Evolutionary conservation across 2,329 filamentous ascomycete species (phyloP).

Genomic region (Phialophora tarda): DNA sequence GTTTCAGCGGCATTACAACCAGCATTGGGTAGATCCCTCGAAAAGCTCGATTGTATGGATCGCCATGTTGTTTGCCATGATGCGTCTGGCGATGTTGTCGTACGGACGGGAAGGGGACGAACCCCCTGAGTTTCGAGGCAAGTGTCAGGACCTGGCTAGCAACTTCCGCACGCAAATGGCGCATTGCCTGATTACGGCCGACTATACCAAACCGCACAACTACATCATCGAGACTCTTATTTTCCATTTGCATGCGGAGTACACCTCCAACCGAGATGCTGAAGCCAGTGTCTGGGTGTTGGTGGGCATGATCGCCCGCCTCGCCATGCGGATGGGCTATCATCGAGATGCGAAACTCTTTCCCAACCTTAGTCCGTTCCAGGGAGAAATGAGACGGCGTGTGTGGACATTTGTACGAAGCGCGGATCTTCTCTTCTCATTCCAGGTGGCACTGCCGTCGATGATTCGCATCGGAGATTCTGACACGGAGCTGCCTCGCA

Average conservation of each 20-base stretch:
- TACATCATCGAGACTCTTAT: constrained; percentile 67
- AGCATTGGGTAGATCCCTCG: constrained; percentile 64
- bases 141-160: constrained; percentile 55
- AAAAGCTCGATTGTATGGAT: constrained; percentile 66
- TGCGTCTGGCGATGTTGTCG: constrained; percentile 68
- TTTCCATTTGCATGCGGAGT: constrained; percentile 67
- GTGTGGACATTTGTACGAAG: constrained; percentile 60
- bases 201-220: constrained; percentile 66
- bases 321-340: constrained; percentile 71
- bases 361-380: constrained; percentile 63
- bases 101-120: constrained; percentile 67
- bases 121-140: constrained; percentile 66
- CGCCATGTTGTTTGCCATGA: constrained; percentile 67
- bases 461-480: constrained; percentile 69
- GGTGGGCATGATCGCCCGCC: constrained; percentile 63
- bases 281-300: constrained; percentile 66
- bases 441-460: constrained; percentile 70
- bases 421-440: constrained; percentile 68
- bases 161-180: constrained; percentile 61
- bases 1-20: constrained; percentile 74
- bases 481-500: constrained; percentile 66
- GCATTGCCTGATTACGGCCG: constrained; percentile 67
- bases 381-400: constrained; percentile 63
- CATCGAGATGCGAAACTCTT: constrained; percentile 67
- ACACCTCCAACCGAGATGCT: constrained; percentile 63